Base-by-base conservation (phyloP, 345 rosid species). In the Sonneratia alba region DNA sequence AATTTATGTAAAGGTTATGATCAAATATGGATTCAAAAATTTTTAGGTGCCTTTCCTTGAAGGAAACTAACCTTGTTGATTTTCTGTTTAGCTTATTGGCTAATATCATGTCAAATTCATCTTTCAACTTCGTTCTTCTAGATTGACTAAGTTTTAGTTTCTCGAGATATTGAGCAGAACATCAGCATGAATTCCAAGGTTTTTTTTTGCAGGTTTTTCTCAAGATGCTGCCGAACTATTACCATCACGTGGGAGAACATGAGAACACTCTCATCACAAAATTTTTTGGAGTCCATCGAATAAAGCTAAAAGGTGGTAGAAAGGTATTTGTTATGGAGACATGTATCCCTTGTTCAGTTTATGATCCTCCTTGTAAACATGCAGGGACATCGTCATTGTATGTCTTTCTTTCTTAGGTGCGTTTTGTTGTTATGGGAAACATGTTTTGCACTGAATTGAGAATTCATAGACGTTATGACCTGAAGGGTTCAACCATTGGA, bases 381-480 rank as follows among this genome's bases (percentile, higher is more conserved):
- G 45, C 48, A 18, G 36, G 21, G 18, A 40, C 19, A 36, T 27
- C n/a, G 43, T 42, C 73, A 48, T 21, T 55, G 72, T 55, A 32
- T 65, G 68, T 15, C 62, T 78, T 64, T 68, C 21, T 78, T 69
- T 49, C 81, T 77, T 78, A 95, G 99, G 99, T 92, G 74, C 91
- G 90, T 27, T 95, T 95, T 83, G 92, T 95, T 85, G 96, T 95
- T 76, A 95, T 95, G 99, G 99, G 99, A 48, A 95, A 92, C 79
- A 95, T 95, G 99, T 95, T 95, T 77, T 95, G 97, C 87, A 95
- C 99, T 67, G 97, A 92, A 79, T 79, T 92, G 70, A 83, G 85
- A 77, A 95, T 95, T 75, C 99, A 95, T 82, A 85, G 86, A 55
- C 87, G 96, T 49, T 95, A 89, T 75, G 97, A 95, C 83, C 88